Evolutionary conservation across 257 asterid species (phyloP).

Genomic region (Nicotiana paniculata): DNA sequence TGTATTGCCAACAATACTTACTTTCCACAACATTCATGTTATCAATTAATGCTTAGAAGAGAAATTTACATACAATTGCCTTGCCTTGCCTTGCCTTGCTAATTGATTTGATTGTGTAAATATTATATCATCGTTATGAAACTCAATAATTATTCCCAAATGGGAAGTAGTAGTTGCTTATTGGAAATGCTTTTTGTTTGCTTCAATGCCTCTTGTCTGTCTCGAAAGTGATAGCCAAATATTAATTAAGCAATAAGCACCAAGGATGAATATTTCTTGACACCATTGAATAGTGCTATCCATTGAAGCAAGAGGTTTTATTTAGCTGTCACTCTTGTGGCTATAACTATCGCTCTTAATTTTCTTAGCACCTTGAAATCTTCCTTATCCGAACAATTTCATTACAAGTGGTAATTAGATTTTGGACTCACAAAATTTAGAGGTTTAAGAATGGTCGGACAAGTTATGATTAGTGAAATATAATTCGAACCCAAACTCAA

Average conservation of each 20-base stretch:
- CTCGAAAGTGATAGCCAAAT: slow-evolving; percentile 10
- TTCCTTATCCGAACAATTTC: not conserved
- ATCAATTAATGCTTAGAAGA: not conserved
- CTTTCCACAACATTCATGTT: not conserved
- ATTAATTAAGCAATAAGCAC: slow-evolving; percentile 1
- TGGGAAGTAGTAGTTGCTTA: not conserved
- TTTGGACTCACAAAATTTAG: not conserved
- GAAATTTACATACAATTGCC: not conserved
- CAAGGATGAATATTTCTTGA: not conserved
- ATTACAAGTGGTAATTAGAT: not conserved
- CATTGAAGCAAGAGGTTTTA: not conserved
- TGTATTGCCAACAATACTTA: not conserved
- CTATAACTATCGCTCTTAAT: not conserved
- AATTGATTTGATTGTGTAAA: not conserved
- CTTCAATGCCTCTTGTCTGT: not conserved
- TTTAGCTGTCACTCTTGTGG: not conserved
- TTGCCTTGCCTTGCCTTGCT: not conserved
- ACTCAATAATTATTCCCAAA: not conserved
- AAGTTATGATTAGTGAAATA: not conserved
- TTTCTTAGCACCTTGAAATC: not conserved
- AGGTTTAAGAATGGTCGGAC: not conserved
- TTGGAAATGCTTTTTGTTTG: slow-evolving; percentile 2
- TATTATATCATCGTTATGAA: not conserved
- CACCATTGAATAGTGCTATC: not conserved
- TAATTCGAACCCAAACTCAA: not conserved